Evolutionary conservation across 768 basidiomycete species (phyloP).

Genomic region (Naganishia randhawae): DNA sequence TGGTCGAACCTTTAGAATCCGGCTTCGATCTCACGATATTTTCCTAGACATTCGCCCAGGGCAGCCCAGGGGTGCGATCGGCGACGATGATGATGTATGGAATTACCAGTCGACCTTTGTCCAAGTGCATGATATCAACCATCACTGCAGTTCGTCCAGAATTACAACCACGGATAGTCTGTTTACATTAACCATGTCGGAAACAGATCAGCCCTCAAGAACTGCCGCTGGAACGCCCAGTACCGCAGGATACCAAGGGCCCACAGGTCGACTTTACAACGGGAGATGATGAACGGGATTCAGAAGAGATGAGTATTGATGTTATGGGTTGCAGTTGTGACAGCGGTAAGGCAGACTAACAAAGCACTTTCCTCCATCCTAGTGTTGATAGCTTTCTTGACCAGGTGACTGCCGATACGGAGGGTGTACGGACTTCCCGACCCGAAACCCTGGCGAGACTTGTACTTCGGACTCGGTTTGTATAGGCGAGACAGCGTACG

Average conservation of each 20-base stretch:
- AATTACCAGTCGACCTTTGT: too few species aligned
- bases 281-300: conserved; percentile 20
- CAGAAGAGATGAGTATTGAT: conserved; percentile 7
- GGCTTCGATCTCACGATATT: neutral
- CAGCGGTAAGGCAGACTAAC: too few species aligned
- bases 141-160: too few species aligned
- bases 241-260: neutral
- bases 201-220: neutral
- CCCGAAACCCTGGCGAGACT: neutral
- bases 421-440: neutral
- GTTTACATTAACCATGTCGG: conserved; percentile 1
- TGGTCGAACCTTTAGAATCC: neutral
- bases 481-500: neutral
- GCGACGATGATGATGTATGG: conserved; percentile 15
- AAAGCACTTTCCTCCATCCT: too few species aligned
- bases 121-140: too few species aligned
- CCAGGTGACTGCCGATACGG: neutral
- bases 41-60: conserved; percentile 14
- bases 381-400: neutral
- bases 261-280: neutral
- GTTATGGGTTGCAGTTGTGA: too few species aligned
- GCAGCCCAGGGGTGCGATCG: too few species aligned
- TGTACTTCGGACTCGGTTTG: neutral
- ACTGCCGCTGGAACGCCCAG: neutral
- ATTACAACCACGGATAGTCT: too few species aligned